A percentile compares a stretch with the other conserved stretches of the same genome.
Evolutionary conservation across 441 rosid species (phyloP).

Genomic region (Croton laevigatus): DNA sequence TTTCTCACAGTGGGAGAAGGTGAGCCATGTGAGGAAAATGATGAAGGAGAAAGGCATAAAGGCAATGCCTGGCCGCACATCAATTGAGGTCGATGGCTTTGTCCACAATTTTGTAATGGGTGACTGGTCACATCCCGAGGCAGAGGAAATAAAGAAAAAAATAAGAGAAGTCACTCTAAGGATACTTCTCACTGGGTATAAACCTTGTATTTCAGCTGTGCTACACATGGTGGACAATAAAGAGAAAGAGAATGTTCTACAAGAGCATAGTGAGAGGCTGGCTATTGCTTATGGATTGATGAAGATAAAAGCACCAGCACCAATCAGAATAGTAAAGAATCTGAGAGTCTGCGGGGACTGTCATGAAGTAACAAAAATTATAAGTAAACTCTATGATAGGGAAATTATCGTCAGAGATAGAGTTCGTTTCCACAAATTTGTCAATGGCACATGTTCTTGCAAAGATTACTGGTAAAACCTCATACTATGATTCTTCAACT

Average conservation of each 20-base stretch:
- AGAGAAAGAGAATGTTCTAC: conserved; percentile 16
- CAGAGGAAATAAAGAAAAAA: conserved; percentile 13
- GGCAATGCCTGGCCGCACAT: conserved; percentile 23
- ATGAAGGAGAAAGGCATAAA: conserved; percentile 26
- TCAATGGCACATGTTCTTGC: conserved; percentile 27
- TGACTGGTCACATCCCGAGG: conserved; percentile 27
- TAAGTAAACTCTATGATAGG: conserved; percentile 20
- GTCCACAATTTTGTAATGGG: conserved; percentile 28
- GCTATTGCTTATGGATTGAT: conserved; percentile 27
- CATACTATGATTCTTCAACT: not conserved
- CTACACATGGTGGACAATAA: conserved; percentile 17
- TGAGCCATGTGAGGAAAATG: conserved; percentile 23
- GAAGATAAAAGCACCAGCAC: conserved; percentile 17
- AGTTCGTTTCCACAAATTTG: conserved; percentile 27
- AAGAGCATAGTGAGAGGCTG: conserved; percentile 27
- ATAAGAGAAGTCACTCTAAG: conserved; percentile 8
- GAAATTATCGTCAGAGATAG: conserved; percentile 22
- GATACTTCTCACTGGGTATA: conserved; percentile 9
- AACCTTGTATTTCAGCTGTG: conserved; percentile 18
- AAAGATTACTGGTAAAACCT: conserved; percentile 19
- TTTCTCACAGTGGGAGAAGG: conserved; percentile 21
- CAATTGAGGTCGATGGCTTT: conserved; percentile 26
- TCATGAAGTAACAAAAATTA: conserved; percentile 24
- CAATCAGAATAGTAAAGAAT: conserved; percentile 23
- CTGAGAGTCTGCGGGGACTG: conserved; percentile 22